Base-by-base conservation (phyloP, 257 asterid genomes). In the Nicotiana attenuata region DNA sequence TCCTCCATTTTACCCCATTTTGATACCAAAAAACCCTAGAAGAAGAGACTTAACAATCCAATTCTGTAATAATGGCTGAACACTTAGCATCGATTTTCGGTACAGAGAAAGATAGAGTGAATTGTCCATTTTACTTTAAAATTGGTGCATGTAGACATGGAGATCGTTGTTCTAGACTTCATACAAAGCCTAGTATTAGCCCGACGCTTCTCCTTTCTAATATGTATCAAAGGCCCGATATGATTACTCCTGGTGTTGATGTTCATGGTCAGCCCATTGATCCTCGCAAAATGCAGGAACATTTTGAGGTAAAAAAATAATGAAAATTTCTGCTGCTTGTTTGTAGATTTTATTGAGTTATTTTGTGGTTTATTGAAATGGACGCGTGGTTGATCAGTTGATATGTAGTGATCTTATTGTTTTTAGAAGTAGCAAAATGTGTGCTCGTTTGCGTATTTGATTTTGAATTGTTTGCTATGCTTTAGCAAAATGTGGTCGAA, bases 81-180 rank as follows among this genome's bases (percentile, higher is more conserved):
- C 85, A 82, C 41, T 82, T 85, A 33, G 82, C 85, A 7, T 85
- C 88, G 7, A 85, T 85, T 5, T 85, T 85, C 26, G 83, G 84
- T n/a, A 71, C 85, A 29, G 88, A 85, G 59, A 85, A 82, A 77
- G 88, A 85, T 20, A 63, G 82, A 2, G 85, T 85, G 17, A 85
- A 79, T 75, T 85, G 85, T 65, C 85, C 88, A 10, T 85, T 85
- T 59, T 85, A 85, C 84, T 85, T 85, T 80, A 85, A 85, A 83
- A 85, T 85, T 82, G 88, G 82, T 41, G 88, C 88, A 2, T 85
- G 84, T 68, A 82, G 86, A 38, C 88, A 83, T 76, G 86, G 76
- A 1, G 85, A 86, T 28, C 86, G 79, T 29, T 76, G 86, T 75
- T 86, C 85, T 22, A 80, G 85, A n/a, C 86, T 86, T 65, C 86